Evolutionary conservation across 345 rosid genomes (phyloP), one percentile per base, ranked within the genome.

Genomic region (Moricandia arvensis): DNA sequence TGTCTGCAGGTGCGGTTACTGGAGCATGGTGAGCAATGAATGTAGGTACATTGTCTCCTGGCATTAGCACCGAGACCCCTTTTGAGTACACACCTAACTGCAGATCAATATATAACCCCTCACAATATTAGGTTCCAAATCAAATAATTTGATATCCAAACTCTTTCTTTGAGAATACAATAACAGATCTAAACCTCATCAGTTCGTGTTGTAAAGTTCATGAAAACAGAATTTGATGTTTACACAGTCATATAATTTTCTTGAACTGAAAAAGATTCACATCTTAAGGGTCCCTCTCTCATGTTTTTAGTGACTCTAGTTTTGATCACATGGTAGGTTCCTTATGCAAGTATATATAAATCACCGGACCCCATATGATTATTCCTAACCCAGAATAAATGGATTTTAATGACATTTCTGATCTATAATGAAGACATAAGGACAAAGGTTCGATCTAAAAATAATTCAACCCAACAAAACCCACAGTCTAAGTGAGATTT

Each of bases 21-120:
- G 97, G 90, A 13, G 83, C 93, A 5, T 86, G 96, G 16, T 81
- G 83, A 0, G 93, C 96, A 4, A 91, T 87, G 84, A 81, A 93
- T 2, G 96, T 81, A 7, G 96, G 97, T 34, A 86, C 71, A 34
- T 80, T 70, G 29, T 93, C 87, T 75, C 97, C 93, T 0, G 92
- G 96, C 96, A 93, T 93, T 75, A 93, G 66, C 5, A 93, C 97
- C 0, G 93, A 93, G 67, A 91, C 91, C 57, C 87, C 94, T 72
- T 75, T 87, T 24, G 89, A 85, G 75, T 91, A 89, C 41, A 88
- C 82, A 4, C 78, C 87, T 88, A 89, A 86, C 93, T 93, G 87
- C 72, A 77, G 3, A 80, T 70, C 65, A 5, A 34, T 51, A n/a
- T n/a, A 34, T 13, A 47, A 49, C 5, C 8, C 27, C 59, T 3